A percentile compares a stretch with the other conserved stretches of the same genome.
phyloP scores from a whole-genome alignment of 73 alveolate genomes.

The Stentor roeselii region DNA sequence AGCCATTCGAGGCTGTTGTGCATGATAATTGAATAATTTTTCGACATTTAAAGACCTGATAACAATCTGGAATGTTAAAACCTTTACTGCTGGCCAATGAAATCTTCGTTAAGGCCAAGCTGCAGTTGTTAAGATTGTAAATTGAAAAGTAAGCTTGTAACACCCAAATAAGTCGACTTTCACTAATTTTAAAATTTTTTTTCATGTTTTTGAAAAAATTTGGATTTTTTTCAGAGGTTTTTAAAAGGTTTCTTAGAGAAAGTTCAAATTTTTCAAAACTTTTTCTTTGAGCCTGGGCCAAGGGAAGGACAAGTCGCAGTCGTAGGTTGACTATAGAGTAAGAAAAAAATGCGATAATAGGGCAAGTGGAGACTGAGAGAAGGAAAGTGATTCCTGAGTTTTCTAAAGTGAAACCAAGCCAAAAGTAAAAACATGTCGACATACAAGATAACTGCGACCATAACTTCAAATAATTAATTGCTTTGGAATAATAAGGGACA shows the following conservation, averaged over 20 bases:
- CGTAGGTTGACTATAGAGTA: neutral
- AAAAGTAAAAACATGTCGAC: neutral
- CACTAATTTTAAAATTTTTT: no score
- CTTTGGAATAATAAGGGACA: neutral
- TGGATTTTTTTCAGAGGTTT: neutral
- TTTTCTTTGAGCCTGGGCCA: neutral
- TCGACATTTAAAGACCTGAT: neutral
- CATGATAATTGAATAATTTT: neutral
- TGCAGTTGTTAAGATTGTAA: neutral
- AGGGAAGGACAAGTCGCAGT: neutral
- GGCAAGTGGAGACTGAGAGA: neutral
- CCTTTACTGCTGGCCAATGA: neutral
- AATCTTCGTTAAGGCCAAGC: neutral
- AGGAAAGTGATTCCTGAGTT: neutral
- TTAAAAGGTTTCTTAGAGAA: neutral
- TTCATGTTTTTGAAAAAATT: neutral
- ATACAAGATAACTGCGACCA: neutral
- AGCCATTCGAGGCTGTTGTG: neutral
- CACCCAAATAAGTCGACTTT: neutral
- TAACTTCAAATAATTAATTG: no score
- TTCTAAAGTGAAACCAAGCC: neutral
- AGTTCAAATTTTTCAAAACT: neutral
- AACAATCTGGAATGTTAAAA: no score
- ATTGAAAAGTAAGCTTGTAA: neutral
- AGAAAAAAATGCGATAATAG: neutral